Percentiles rank a stretch among this genome's conserved stretches.
Conservation (phyloP, 2,329 filamentous ascomycete genomes). For the Cladobotryum protrusum region DNA sequence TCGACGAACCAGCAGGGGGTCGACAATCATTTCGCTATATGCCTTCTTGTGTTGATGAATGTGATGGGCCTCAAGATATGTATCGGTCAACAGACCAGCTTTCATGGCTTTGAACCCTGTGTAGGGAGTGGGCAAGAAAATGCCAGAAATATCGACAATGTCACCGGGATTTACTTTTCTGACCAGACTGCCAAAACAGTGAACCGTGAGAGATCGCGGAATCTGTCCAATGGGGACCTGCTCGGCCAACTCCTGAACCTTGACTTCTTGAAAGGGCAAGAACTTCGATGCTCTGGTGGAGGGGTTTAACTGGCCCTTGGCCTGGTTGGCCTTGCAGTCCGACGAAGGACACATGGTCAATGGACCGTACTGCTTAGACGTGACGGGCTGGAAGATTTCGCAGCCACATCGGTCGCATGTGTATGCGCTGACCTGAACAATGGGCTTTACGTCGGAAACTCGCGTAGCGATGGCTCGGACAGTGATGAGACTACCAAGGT, state of each 20-base stretch:
- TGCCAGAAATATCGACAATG: slow-evolving; percentile 86
- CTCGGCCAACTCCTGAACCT: slow-evolving; percentile 98
- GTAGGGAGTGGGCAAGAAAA: slow-evolving; percentile 95
- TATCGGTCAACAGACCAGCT: slow-evolving; percentile 93
- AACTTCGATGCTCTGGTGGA: slow-evolving; percentile 97
- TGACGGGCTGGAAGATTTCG: slow-evolving; percentile 96
- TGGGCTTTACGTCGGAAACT: slow-evolving; percentile 95
- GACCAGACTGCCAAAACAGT: slow-evolving; percentile 82
- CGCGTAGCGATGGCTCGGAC: slow-evolving; percentile 89
- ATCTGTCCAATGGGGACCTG: slow-evolving; percentile 98
- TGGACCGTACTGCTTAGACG: slow-evolving; percentile 83
- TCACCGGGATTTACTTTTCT: slow-evolving; percentile 89
- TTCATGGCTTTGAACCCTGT: slow-evolving; percentile 98
- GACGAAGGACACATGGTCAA: slow-evolving; percentile 79
- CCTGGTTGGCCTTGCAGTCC: slow-evolving; percentile 86
- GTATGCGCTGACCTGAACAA: slow-evolving; percentile 96
- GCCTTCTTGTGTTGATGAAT: slow-evolving; percentile 97
- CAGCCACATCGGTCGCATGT: slow-evolving; percentile 94
- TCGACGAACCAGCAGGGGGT: slow-evolving; percentile 69
- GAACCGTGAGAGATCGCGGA: slow-evolving; percentile 79
- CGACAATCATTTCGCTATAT: slow-evolving; percentile 85
- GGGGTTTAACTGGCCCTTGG: slow-evolving; percentile 87
- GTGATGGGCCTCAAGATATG: slow-evolving; percentile 90
- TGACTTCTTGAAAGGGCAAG: slow-evolving; percentile 94
- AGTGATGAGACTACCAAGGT: slow-evolving; percentile 89